Evolutionary conservation across 306 rosid genomes (phyloP).

Genomic region (Cicer judaicum): DNA sequence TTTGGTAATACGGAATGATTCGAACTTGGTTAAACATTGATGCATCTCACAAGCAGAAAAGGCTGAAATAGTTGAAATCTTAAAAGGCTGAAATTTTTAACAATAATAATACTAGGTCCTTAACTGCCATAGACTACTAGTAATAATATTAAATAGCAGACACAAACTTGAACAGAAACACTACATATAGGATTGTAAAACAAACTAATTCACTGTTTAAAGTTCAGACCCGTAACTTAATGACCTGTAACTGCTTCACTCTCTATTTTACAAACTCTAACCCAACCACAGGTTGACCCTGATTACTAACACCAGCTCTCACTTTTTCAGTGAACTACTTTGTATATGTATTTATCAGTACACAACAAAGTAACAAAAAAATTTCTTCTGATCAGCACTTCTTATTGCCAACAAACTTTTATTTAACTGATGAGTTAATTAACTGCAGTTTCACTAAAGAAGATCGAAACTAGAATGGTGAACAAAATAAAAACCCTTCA

Average conservation of each 20-base stretch:
- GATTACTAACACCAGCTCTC: not conserved
- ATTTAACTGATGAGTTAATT: not conserved
- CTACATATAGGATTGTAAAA: slow-evolving; percentile 1
- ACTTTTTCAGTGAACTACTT: slow-evolving; percentile 11
- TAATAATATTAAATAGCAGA: slow-evolving; percentile 19
- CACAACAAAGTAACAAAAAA: slow-evolving; percentile 7
- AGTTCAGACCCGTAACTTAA: slow-evolving; percentile 1
- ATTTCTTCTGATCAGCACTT: slow-evolving; percentile 8
- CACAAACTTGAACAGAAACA: slow-evolving; percentile 2
- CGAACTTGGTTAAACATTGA: not conserved
- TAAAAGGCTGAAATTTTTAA: slow-evolving; percentile 3
- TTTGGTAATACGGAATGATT: too few species aligned
- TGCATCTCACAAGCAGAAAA: slow-evolving; percentile 31
- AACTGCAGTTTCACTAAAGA: slow-evolving; percentile 17
- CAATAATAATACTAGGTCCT: not conserved
- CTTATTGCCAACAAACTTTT: slow-evolving; percentile 23
- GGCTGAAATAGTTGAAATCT: slow-evolving; percentile 8
- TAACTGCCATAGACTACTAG: not conserved
- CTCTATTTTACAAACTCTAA: slow-evolving; percentile 6
- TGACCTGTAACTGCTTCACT: not conserved
- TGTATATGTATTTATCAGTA: slow-evolving; percentile 4
- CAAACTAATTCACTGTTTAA: slow-evolving; percentile 3
- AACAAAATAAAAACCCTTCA: slow-evolving; percentile 20
- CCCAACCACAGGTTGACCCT: not conserved
- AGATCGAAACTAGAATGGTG: slow-evolving; percentile 27